Percentiles rank a stretch among this genome's conserved stretches.
These are phyloP conservation scores for Murraya paniculata DNA, from an alignment of 345 rosid species.

Conservation along the genomic window DNA sequence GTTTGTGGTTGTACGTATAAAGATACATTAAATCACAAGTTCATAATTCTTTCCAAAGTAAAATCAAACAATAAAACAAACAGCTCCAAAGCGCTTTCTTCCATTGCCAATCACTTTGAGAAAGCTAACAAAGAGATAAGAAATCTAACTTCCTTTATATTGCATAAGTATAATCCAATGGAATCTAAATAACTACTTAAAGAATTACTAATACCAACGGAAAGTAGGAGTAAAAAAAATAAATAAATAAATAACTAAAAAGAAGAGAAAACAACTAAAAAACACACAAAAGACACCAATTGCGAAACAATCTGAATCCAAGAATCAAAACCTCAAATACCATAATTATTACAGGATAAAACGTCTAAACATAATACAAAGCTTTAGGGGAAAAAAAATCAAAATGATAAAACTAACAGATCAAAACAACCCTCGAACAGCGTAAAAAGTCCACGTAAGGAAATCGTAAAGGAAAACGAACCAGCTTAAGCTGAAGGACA, in stretches of 20 bases:
- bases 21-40: background rate
- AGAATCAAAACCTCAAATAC: background rate
- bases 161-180: background rate
- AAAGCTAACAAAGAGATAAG: background rate
- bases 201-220: background rate
- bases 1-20: background rate
- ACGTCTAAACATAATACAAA: background rate
- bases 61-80: background rate
- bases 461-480: constrained; percentile 24
- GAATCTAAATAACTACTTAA: background rate
- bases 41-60: background rate
- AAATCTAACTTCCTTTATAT: background rate
- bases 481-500: constrained; percentile 97
- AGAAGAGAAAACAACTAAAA: background rate
- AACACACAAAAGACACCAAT: background rate
- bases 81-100: background rate
- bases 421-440: background rate
- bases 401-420: background rate
- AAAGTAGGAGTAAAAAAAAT: no score
- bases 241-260: no score
- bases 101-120: background rate
- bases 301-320: background rate
- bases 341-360: background rate
- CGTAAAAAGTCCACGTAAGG: background rate
- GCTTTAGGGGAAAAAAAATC: background rate